phyloP scores from a whole-genome alignment of 495 filamentous ascomycete genomes.

The Apodospora peruviana region DNA sequence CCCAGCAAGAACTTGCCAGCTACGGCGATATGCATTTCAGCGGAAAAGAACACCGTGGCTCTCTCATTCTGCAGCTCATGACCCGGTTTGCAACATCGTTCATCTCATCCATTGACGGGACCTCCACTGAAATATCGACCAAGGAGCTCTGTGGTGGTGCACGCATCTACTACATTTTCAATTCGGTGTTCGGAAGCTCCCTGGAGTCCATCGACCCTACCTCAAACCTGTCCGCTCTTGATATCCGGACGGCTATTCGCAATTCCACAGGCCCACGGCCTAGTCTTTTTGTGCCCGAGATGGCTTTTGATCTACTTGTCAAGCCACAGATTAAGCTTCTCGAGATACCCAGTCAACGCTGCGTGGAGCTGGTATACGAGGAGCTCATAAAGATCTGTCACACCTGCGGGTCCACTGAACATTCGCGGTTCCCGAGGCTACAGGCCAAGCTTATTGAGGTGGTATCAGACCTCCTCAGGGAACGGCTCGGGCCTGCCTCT shows the following conservation, averaged over 20 bases:
- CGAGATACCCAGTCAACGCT: constrained; percentile 91
- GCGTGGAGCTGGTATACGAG: constrained; percentile 96
- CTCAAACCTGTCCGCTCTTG: constrained; percentile 87
- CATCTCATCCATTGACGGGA: constrained; percentile 97
- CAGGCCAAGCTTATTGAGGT: constrained; percentile 98
- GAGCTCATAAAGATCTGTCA: constrained; percentile 99
- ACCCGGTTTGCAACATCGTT: constrained; percentile 96
- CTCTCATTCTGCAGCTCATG: constrained; percentile 94
- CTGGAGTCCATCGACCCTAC: constrained; percentile 95
- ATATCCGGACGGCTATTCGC: constrained; percentile 95
- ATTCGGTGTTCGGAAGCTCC: constrained; percentile 97
- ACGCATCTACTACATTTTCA: constrained; percentile 99
- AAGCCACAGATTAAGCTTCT: constrained; percentile 98
- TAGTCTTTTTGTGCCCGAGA: constrained; percentile 92
- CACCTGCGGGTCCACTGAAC: constrained; percentile 92
- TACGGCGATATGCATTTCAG: constrained; percentile 98
- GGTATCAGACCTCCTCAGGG: constrained; percentile 90
- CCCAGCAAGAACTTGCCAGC: constrained; percentile 95
- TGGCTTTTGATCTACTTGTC: constrained; percentile 94
- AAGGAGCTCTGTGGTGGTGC: constrained; percentile 97
- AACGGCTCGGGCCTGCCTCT: constrained; percentile 83
- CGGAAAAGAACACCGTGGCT: constrained; percentile 93
- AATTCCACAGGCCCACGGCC: constrained; percentile 97
- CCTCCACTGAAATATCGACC: constrained; percentile 95
- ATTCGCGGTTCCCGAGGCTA: constrained; percentile 83